Evolutionary conservation across 441 rosid genomes (phyloP).

Genomic region (Flueggea neowawraea): DNA sequence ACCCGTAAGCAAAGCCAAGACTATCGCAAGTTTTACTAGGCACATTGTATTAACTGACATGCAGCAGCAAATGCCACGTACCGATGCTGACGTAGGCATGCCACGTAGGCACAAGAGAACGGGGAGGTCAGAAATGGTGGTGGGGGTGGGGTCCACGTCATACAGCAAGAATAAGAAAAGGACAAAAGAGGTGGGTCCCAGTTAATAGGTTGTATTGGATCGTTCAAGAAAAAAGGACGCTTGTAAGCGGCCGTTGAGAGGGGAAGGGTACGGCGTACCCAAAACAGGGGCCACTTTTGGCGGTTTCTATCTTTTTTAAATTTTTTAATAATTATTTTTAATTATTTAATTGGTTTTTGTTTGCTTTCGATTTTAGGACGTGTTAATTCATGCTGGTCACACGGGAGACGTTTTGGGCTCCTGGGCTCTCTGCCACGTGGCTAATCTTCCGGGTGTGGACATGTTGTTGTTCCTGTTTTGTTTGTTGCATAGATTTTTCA

Average conservation of each 20-base stretch:
- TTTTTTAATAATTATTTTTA: not conserved
- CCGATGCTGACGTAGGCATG: too few relatives aligned
- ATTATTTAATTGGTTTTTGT: too few relatives aligned
- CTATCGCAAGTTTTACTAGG: too few relatives aligned
- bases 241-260: constrained; percentile 13
- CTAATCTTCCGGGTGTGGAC: not conserved
- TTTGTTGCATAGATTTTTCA: too few relatives aligned
- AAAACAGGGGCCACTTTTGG: constrained; percentile 13
- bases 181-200: constrained; percentile 6
- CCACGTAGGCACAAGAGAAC: not conserved
- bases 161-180: not conserved
- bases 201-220: not conserved
- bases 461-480: too few relatives aligned
- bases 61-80: constrained; percentile 30
- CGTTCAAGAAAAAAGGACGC: constrained; percentile 14
- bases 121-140: not conserved
- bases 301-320: constrained; percentile 8
- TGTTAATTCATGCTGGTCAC: constrained; percentile 24
- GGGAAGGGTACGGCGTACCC: too few relatives aligned
- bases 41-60: constrained; percentile 17
- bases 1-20: too few relatives aligned
- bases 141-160: not conserved
- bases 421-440: constrained; percentile 16
- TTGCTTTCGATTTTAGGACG: constrained; percentile 7
- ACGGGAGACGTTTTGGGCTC: constrained; percentile 22